Evolutionary conservation across 2,329 filamentous ascomycete genomes (phyloP).

Genomic region (Seiridium cupressi): DNA sequence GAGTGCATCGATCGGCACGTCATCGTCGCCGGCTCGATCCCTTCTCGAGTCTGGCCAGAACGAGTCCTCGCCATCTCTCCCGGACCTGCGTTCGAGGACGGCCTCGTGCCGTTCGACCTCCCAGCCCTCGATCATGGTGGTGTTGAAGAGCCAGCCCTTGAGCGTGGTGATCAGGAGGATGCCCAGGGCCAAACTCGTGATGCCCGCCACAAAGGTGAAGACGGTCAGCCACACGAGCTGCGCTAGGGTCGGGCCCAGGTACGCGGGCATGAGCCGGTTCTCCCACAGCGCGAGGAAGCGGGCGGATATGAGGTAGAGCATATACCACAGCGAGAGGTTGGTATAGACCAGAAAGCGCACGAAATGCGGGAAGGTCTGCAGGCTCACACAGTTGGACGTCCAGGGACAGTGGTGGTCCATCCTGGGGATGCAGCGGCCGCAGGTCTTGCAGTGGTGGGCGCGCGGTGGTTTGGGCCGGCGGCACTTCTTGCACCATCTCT

Average conservation of each 20-base stretch:
- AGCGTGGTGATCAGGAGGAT: conserved; percentile 65
- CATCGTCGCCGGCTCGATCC: conserved; percentile 32
- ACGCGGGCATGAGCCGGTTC: conserved; percentile 66
- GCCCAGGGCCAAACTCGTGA: conserved; percentile 59
- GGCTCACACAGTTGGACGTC: conserved; percentile 80
- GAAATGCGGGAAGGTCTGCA: conserved; percentile 81
- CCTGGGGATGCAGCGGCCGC: conserved; percentile 70
- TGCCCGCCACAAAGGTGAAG: conserved; percentile 54
- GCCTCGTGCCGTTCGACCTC: conserved; percentile 65
- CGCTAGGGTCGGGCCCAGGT: conserved; percentile 65
- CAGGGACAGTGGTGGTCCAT: conserved; percentile 90
- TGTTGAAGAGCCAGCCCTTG: conserved; percentile 64
- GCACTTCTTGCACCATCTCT: conserved; percentile 75
- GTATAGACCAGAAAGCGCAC: conserved; percentile 73
- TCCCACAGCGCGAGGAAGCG: conserved; percentile 62
- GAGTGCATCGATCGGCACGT: conserved; percentile 56
- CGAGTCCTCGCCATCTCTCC: conserved; percentile 32
- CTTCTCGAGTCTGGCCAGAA: conserved; percentile 32
- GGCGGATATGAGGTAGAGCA: conserved; percentile 59
- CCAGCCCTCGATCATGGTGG: conserved; percentile 81
- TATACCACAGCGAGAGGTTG: conserved; percentile 61
- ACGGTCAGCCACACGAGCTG: conserved; percentile 62
- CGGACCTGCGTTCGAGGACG: conserved; percentile 44
- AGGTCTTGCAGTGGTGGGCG: conserved; percentile 79
- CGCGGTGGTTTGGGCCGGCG: conserved; percentile 70